Evolutionary conservation across 2,329 filamentous ascomycete species (phyloP).

Genomic region (Colletotrichum navitas): DNA sequence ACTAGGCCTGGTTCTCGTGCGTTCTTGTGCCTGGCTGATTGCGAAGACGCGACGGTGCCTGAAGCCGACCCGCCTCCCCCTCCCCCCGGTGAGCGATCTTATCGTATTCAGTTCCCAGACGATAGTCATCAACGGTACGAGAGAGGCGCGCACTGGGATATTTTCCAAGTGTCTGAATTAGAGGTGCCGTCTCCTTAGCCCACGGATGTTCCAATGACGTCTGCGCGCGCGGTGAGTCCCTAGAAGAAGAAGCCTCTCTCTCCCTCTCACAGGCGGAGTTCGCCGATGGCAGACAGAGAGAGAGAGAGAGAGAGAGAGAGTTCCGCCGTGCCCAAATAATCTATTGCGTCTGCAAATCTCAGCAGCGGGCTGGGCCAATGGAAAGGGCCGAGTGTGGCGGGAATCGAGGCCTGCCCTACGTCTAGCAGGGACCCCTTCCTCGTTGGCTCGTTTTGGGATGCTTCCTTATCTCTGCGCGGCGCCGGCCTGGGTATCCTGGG

Average conservation of each 20-base stretch:
- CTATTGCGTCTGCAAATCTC: conserved; percentile 36
- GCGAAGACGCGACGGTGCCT: not conserved
- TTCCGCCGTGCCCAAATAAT: conserved; percentile 5
- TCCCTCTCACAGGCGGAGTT: conserved; percentile 24
- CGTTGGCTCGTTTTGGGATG: conserved; percentile 21
- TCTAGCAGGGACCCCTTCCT: conserved; percentile 15
- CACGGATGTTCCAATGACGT: conserved; percentile 2
- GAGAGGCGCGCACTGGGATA: not conserved
- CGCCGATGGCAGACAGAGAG: conserved; percentile 24
- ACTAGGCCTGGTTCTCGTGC: not conserved
- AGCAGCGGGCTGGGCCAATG: conserved; percentile 30
- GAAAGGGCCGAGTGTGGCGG: not conserved
- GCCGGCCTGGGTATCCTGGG: conserved; percentile 12
- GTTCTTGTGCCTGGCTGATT: not conserved
- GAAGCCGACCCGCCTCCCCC: not conserved
- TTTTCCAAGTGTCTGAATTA: not conserved
- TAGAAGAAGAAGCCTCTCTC: not conserved
- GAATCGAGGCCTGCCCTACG: conserved; percentile 5
- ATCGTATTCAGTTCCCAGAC: not conserved
- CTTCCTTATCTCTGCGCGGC: conserved; percentile 35
- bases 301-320: conserved; percentile 4
- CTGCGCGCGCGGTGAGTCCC: conserved; percentile 18
- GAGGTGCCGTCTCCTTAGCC: conserved; percentile 6
- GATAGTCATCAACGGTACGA: not conserved
- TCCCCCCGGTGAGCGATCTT: not conserved